Base-by-base conservation (phyloP, 1,139 yeast species). In the Zygosaccharomyces pseudobailii region DNA sequence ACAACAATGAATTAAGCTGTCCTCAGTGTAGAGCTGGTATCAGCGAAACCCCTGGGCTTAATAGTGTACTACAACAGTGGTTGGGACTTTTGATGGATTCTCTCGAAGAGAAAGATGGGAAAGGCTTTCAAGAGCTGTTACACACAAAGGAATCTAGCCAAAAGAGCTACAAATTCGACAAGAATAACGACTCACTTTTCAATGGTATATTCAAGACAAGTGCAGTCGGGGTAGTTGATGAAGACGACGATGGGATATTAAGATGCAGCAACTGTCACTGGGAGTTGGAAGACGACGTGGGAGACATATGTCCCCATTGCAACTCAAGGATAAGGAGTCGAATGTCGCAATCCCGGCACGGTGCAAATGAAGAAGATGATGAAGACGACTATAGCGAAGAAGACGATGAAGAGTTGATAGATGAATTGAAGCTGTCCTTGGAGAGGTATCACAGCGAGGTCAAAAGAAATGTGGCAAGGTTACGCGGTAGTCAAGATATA, bases 191-290 rank as follows among this genome's bases (percentile, higher is more conserved):
- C 17, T 59, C 61, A 1, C 56, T 80, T 31, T 80, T 79, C 65
- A 78, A 75, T 1, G 73, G 72, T 28, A 62, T 75, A 6, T 84
- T 84, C 62, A 66, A 71, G 21, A 60, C 59, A 34, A 66, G 76
- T 22, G 76, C 79, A 1, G 64, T 73, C 30, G 80, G 82, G 0
- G 69, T 82, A 3, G 85, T 84, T 45, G 75, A 72, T 45, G 87
- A 80, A 53, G 71, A 68, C 30, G 82, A 81, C 23, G 96, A 87
- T 62, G 92, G 90, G 2, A 89, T 87, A 6, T 80, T 85, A 0
- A 69, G 95, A 47, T 87, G 96, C 61, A 80, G 87, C 2, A 74
- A 77, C 47, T 87, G 96, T 63, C 87, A 82, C 57, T 87, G 95
- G 95, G 95, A 87, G 61, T 80, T 85, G 9, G 66, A 62, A 33